A percentile compares a stretch with the other conserved stretches of the same genome.
Evolutionary conservation across 2,329 filamentous ascomycete genomes (phyloP).

Genomic region (Capronia epimyces): DNA sequence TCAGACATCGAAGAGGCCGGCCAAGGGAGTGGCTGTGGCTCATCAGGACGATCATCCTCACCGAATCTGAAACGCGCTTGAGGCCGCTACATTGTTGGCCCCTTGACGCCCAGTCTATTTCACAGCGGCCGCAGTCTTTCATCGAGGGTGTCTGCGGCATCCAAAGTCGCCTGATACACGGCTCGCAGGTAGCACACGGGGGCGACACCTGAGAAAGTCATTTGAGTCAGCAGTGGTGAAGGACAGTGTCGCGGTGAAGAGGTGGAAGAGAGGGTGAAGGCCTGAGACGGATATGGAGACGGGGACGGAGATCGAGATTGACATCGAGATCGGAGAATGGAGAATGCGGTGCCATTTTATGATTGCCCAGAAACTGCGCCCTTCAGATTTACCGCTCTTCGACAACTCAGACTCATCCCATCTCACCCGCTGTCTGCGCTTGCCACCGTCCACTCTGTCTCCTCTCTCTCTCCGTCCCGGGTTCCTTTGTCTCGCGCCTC

Average conservation of each 20-base stretch:
- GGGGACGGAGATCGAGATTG: neutral
- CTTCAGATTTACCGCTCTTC: neutral
- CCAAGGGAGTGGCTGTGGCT: constrained; percentile 25
- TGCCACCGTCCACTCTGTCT: neutral
- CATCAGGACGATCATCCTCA: constrained; percentile 3
- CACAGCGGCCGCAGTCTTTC: constrained; percentile 5
- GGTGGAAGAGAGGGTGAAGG: neutral
- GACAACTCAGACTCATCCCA: neutral
- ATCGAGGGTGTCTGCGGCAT: neutral
- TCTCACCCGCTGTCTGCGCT: neutral
- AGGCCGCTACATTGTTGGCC: constrained; percentile 8
- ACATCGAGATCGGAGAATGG: neutral
- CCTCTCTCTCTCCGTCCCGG: neutral
- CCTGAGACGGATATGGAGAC: too few species aligned
- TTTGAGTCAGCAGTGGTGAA: neutral
- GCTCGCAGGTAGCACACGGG: too few species aligned
- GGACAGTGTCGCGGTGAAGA: too few species aligned
- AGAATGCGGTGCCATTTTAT: neutral
- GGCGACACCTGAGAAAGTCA: neutral
- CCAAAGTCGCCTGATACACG: too few species aligned
- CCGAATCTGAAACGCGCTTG: constrained; percentile 22
- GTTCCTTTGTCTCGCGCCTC: neutral
- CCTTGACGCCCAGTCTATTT: constrained; percentile 11
- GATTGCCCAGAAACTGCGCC: neutral
- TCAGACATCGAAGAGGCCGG: constrained; percentile 12